These are phyloP conservation scores for Pseudozyma flocculosa DNA, from an alignment of 1,284 basidiomycete species.

Conservation along the genomic window DNA sequence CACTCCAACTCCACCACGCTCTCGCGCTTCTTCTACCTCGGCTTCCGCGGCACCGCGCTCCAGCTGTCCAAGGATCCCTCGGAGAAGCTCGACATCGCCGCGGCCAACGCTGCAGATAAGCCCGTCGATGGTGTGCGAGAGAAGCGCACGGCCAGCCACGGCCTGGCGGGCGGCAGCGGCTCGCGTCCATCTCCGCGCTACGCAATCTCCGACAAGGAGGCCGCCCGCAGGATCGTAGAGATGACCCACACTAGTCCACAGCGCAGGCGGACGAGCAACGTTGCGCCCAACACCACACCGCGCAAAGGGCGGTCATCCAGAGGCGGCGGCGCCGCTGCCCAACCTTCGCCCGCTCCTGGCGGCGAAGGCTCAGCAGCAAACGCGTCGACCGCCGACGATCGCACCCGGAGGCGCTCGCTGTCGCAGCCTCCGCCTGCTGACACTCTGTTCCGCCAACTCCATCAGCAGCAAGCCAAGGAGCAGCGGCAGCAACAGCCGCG, in stretches of 20 bases:
- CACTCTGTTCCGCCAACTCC: conserved; percentile 26
- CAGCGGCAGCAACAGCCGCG: neutral
- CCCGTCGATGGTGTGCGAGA: conserved; percentile 41
- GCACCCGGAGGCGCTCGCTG: conserved; percentile 10
- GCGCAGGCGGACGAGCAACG: conserved; percentile 3
- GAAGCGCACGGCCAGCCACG: conserved; percentile 30
- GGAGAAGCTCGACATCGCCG: conserved; percentile 42
- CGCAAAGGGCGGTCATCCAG: conserved; percentile 9
- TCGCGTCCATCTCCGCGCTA: conserved; percentile 9
- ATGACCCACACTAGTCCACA: conserved; percentile 13
- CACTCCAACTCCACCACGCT: conserved; percentile 43
- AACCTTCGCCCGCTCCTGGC: conserved; percentile 11
- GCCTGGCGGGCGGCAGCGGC: conserved; percentile 24
- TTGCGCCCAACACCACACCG: conserved; percentile 9
- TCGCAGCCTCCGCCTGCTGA: conserved; percentile 37
- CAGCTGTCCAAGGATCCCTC: conserved; percentile 33
- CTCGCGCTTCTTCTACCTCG: conserved; percentile 52
- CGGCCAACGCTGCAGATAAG: conserved; percentile 45
- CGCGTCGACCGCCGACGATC: neutral
- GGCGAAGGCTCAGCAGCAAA: neutral
- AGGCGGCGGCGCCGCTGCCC: conserved; percentile 1
- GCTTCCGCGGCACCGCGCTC: conserved; percentile 50
- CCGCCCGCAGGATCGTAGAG: conserved; percentile 16
- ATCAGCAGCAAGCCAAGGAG: neutral
- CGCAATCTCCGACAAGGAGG: conserved; percentile 14